Base-by-base conservation (phyloP, 2,329 filamentous ascomycete species). In the Pseudopithomyces maydicus region DNA sequence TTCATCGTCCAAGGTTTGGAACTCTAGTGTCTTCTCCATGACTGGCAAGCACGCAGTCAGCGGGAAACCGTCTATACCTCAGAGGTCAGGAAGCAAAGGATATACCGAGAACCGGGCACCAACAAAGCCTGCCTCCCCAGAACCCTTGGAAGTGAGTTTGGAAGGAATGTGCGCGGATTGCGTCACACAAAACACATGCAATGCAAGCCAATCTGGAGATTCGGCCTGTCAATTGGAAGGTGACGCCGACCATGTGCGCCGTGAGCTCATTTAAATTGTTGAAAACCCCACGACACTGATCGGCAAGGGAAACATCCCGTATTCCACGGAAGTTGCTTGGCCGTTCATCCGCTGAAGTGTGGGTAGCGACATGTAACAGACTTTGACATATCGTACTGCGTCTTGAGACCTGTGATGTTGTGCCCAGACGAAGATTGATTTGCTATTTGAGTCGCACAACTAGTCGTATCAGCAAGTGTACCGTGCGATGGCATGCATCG, bases 161-260 rank as follows among this genome's bases (percentile, higher is more conserved):
- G 55, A 65, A 65, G 59, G 61, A 58, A 55, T 56, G 60, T 57
- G 63, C 58, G 59, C 60, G 56, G 41, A 52, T 41, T 49, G 49
- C 44, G 71, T 74, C 60, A 63, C 64, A 74, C 70, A 66, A 61
- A 57, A 64, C 65, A 64, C 65, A 72, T 70, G 66, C 64, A 70
- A 72, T 72, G 69, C 69, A 71, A 68, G 66, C 65, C 64, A 69
- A 68, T 68, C 68, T 68, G 57, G 63, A 69, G 68, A 67, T 69
- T 64, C 72, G 70, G 69, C 61, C 48, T 65, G 58, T 51, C 48
- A 51, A 29, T 59, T 57, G 19, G 55, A 56, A 64, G 56, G 69
- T 69, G 67, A 70, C 65, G 59, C 65, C 56, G 63, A 59, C 69
- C 69, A 72, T 72, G 67, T 74, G 68, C 58, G 54, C 67, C 68